Evolutionary conservation across 2,329 filamentous ascomycete genomes (phyloP), one percentile per base, ranked within the genome.

Genomic region (Aspergillus spinulosporus): DNA sequence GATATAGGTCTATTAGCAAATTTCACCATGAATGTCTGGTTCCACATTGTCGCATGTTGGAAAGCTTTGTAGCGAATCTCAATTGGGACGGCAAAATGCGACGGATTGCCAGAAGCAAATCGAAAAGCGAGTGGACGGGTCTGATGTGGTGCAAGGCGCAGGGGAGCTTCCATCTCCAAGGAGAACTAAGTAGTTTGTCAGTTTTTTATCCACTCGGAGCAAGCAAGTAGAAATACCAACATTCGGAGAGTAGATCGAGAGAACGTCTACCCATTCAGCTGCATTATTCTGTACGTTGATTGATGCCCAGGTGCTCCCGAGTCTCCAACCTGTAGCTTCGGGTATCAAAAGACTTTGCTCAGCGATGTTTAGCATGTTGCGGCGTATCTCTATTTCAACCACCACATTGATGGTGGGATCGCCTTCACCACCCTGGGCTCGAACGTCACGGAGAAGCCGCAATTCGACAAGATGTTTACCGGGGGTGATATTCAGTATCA

Each of bases 381-480:
- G 56, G 4, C 67, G 63, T 34, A 68, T 43, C 52, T 69, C 59
- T 15, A 70, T 67, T 49, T 71, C 66, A 31, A 82, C 55, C 2
- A 66, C 66, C 31, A 82, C 68, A 21, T 75, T 71, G n/a, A 84
- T 70, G 2, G 62, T 73, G 5, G 81, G 80, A 26, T 75, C 69
- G n/a, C 72, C 74, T 32, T 78, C 69, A 4, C 79, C 82, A 39
- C 82, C 82, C 66, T 83, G 78, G 5, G 79, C 77, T 56, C 83
- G 74, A n/a, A 84, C 79, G 70, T 85, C 83, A 60, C 82, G 76
- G 12, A 81, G 71, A 3, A 84, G 69, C 29, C 82, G 78, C 9
- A 84, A 40, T 59, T 84, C 80, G 46, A 86, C 64, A 28, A 67
- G 68, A 69, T 85, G 82, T 11, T 59, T 59, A 15, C 83, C 83